A percentile compares a stretch with the other conserved stretches of the same genome.
phyloP scores from a whole-genome alignment of 163 green algal genomes.

The Volvox carteri region DNA sequence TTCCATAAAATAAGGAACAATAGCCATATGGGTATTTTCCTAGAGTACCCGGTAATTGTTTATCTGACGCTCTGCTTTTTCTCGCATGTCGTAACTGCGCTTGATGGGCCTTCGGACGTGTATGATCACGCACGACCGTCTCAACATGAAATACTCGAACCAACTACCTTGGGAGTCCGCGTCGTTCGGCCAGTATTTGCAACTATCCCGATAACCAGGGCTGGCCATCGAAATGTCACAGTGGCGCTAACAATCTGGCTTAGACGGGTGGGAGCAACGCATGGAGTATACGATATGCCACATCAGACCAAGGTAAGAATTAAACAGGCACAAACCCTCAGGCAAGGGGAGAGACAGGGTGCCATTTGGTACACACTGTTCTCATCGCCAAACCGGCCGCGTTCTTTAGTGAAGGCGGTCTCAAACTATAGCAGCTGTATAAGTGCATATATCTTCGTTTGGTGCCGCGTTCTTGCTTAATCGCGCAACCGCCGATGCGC shows the following conservation, averaged over 20 bases:
- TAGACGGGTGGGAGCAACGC: background rate
- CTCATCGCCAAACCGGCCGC: background rate
- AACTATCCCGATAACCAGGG: background rate
- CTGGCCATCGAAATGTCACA: background rate
- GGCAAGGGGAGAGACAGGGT: too few species aligned
- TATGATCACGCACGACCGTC: background rate
- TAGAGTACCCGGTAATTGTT: background rate
- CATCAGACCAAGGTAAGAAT: conserved; percentile 5
- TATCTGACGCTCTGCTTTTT: background rate
- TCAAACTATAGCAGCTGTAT: background rate
- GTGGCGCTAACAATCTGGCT: conserved; percentile 24
- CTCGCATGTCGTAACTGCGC: background rate
- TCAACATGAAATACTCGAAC: background rate
- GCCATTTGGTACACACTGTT: too few species aligned
- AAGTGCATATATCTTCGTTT: background rate
- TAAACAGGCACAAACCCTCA: background rate
- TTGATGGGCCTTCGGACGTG: background rate
- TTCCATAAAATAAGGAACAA: too few species aligned
- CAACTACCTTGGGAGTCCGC: background rate
- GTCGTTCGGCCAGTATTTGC: background rate
- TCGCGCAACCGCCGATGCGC: background rate
- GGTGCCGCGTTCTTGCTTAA: background rate
- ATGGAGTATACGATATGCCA: background rate
- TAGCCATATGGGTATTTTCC: too few species aligned
- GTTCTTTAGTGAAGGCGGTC: background rate